Conservation (phyloP, 2,329 filamentous ascomycete species). For the Venturia pyrina region DNA sequence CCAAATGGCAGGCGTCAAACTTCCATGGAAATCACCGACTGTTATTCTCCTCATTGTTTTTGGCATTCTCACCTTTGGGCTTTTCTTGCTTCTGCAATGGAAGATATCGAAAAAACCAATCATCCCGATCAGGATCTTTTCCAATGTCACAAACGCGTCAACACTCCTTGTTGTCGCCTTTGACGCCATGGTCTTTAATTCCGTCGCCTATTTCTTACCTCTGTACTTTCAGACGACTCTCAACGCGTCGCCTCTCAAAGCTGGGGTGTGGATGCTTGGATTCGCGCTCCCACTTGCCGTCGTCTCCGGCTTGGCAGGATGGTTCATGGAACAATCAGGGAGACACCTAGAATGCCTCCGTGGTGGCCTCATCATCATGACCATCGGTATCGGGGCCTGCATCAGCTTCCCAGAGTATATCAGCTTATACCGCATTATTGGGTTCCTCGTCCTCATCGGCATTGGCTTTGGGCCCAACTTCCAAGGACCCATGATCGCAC, state of each 20-base stretch:
- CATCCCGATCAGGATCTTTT: slow-evolving; percentile 57
- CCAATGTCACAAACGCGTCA: slow-evolving; percentile 45
- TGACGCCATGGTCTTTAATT: slow-evolving; percentile 51
- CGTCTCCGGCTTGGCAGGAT: slow-evolving; percentile 33
- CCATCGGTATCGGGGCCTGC: slow-evolving; percentile 55
- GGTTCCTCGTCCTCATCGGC: slow-evolving; percentile 52
- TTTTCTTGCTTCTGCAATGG: slow-evolving; percentile 54
- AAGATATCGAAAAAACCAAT: slow-evolving; percentile 55
- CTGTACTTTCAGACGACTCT: slow-evolving; percentile 19
- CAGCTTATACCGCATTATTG: slow-evolving; percentile 27
- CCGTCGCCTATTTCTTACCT: slow-evolving; percentile 61
- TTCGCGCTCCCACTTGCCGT: slow-evolving; percentile 17
- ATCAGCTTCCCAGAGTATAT: slow-evolving; percentile 42
- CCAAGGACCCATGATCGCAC: slow-evolving; percentile 52
- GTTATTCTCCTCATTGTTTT: slow-evolving; percentile 47
- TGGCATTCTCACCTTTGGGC: slow-evolving; percentile 36
- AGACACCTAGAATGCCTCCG: slow-evolving; percentile 54
- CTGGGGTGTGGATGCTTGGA: slow-evolving; percentile 16
- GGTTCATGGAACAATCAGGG: slow-evolving; percentile 52
- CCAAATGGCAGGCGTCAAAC: slow-evolving; percentile 43
- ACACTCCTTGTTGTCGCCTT: slow-evolving; percentile 40
- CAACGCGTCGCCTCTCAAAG: slow-evolving; percentile 14
- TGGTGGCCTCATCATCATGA: slow-evolving; percentile 47
- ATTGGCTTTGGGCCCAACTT: slow-evolving; percentile 56
- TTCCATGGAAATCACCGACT: slow-evolving; percentile 44